Conservation (phyloP, 2,329 filamentous ascomycete genomes). For the Xylariomycetidae sp. region DNA sequence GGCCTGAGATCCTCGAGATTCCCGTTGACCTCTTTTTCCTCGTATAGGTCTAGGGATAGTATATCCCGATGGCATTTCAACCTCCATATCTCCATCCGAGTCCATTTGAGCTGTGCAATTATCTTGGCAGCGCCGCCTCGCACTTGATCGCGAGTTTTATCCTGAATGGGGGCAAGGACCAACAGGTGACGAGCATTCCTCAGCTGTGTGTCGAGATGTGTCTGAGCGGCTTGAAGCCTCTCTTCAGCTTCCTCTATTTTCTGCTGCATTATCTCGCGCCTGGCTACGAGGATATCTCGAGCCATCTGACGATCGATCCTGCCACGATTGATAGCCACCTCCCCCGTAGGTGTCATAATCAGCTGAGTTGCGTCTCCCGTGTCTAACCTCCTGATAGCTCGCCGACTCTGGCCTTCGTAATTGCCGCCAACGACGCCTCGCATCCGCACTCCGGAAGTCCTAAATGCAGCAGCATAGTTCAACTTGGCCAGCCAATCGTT, state of each 20-base stretch:
- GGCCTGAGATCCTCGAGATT: conserved; percentile 21
- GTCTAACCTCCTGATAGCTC: conserved; percentile 68
- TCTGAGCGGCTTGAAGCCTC: conserved; percentile 67
- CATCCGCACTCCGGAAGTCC: conserved; percentile 86
- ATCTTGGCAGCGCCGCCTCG: conserved; percentile 80
- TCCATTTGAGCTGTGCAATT: conserved; percentile 87
- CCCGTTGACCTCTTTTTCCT: conserved; percentile 54
- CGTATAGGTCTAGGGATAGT: conserved; percentile 76
- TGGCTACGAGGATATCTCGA: conserved; percentile 77
- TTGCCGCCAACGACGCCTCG: conserved; percentile 79
- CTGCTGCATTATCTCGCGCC: conserved; percentile 75
- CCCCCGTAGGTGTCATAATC: conserved; percentile 67
- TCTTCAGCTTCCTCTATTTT: conserved; percentile 82
- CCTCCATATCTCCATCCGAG: conserved; percentile 89
- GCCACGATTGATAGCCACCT: conserved; percentile 68
- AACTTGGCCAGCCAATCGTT: conserved; percentile 96
- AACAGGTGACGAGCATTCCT: conserved; percentile 88
- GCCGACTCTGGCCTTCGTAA: conserved; percentile 75
- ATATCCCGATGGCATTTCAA: conserved; percentile 89
- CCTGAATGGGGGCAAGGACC: conserved; percentile 82
- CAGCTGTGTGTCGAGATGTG: conserved; percentile 75
- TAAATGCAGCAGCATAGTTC: conserved; percentile 93
- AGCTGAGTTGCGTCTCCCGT: conserved; percentile 54
- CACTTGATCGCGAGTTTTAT: conserved; percentile 82
- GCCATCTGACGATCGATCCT: conserved; percentile 78